Evolutionary conservation across 2,329 filamentous ascomycete genomes (phyloP).

Genomic region (Thielaviopsis euricoi): DNA sequence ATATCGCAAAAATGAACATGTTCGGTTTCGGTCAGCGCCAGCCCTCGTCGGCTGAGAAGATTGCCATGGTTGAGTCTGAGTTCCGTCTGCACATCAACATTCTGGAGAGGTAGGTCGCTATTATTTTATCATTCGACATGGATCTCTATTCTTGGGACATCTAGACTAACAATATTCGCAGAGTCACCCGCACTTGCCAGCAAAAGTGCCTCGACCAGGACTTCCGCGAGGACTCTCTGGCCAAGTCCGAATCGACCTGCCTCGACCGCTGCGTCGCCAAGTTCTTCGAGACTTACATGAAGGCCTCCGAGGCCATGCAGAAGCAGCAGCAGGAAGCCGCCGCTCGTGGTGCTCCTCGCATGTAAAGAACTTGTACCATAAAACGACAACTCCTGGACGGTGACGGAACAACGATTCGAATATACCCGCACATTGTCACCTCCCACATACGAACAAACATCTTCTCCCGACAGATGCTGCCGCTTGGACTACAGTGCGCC

Average conservation of each 20-base stretch:
- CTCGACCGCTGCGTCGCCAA: constrained; percentile 94
- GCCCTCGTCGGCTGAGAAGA: constrained; percentile 91
- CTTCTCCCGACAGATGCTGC: not conserved
- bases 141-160: not conserved
- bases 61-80: constrained; percentile 88
- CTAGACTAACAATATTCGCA: constrained; percentile 20
- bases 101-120: constrained; percentile 66
- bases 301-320: constrained; percentile 94
- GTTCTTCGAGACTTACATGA: constrained; percentile 98
- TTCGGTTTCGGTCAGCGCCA: constrained; percentile 47
- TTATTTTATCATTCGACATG: not conserved
- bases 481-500: not conserved
- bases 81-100: constrained; percentile 96
- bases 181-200: constrained; percentile 75
- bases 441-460: not conserved
- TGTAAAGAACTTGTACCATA: constrained; percentile 1
- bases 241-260: constrained; percentile 98
- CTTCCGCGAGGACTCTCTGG: constrained; percentile 91
- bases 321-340: constrained; percentile 53
- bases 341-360: constrained; percentile 7
- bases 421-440: not conserved
- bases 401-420: not conserved
- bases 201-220: constrained; percentile 84
- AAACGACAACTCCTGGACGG: not conserved
- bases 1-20: constrained; percentile 24